Evolutionary conservation across 169 alveolate genomes (phyloP), one percentile per base, ranked within the genome.

Genomic region (Plasmodium chabaudi): DNA sequence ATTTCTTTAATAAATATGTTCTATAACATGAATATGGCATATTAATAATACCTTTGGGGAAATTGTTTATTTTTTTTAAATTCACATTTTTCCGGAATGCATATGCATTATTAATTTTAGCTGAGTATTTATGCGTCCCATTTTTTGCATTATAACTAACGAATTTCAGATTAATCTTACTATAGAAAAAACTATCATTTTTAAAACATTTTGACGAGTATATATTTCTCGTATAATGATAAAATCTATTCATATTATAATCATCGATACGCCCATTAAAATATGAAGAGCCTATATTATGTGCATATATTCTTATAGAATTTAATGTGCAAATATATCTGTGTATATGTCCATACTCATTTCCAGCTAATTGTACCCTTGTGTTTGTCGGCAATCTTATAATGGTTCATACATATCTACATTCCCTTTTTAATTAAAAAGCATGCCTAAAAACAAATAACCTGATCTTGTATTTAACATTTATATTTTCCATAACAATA

Each of bases 231-330:
- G 9, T 55, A 51, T 39, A 67, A 19, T 56, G 53, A 25, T 6
- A 17, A 34, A 39, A 19, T 47, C 69, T 42, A 68, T 42, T 25
- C 25, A 51, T 55, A 49, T 82, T 82, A 79, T 67, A 67, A 27
- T 82, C 68, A 55, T 42, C 7, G 12, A 71, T n/a, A 49, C 17
- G 19, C 56, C 42, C 27, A 34, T 10, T 10, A 6, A 46, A 34
- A 34, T 34, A 34, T 34, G 42, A 34, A 34, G 42, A 34, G 5
- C 42, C 42, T 34, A 34, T 34, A 34, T 34, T 34, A 34, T 34
- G 5, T 63, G 44, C 2, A 17, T 60, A 60, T 17, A 60, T 60
- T 34, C 7, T 34, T 34, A 34, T 34, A 34, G 0, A 34, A 3
- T 34, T 27, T 34, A 34, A 34, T 34, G 42, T 34, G 42, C 0